These are phyloP conservation scores for Termitomyces sp. DNA, from an alignment of 768 basidiomycete genomes.

Conservation along the genomic window DNA sequence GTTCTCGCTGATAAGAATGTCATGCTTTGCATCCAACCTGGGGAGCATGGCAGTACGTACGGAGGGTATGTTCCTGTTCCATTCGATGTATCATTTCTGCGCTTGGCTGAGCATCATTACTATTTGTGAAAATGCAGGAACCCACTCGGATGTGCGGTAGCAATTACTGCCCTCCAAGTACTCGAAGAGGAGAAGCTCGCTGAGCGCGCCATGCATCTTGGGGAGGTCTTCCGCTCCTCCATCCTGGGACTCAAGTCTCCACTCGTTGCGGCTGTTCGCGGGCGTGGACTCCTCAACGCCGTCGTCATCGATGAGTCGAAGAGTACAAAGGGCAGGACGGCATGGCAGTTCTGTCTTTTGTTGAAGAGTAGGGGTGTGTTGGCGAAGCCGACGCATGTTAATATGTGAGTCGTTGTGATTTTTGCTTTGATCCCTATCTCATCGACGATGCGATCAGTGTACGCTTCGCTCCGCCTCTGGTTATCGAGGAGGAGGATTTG, in stretches of 20 bases:
- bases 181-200: slow-evolving; percentile 83
- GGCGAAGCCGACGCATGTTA: slow-evolving; percentile 94
- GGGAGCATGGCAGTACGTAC: slow-evolving; percentile 95
- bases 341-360: slow-evolving; percentile 94
- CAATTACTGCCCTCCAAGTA: slow-evolving; percentile 90
- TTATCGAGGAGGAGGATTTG: slow-evolving; percentile 88
- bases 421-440: background rate
- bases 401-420: slow-evolving; percentile 60
- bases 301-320: slow-evolving; percentile 86
- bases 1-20: slow-evolving; percentile 89
- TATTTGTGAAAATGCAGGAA: slow-evolving; percentile 57
- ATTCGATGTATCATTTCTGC: background rate
- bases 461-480: slow-evolving; percentile 93
- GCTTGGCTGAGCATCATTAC: background rate
- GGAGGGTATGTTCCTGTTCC: slow-evolving; percentile 62
- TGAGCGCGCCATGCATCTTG: slow-evolving; percentile 74
- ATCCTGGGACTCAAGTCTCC: slow-evolving; percentile 63
- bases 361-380: slow-evolving; percentile 89
- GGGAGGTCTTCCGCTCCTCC: slow-evolving; percentile 72
- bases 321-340: slow-evolving; percentile 75
- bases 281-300: slow-evolving; percentile 87
- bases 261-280: slow-evolving; percentile 76
- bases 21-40: slow-evolving; percentile 92
- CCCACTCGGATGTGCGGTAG: slow-evolving; percentile 94
- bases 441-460: slow-evolving; percentile 49